A percentile compares a stretch with the other conserved stretches of the same genome.
phyloP scores from a whole-genome alignment of 192 early-diverging fungal species.

The Backusella psychrophila region DNA sequence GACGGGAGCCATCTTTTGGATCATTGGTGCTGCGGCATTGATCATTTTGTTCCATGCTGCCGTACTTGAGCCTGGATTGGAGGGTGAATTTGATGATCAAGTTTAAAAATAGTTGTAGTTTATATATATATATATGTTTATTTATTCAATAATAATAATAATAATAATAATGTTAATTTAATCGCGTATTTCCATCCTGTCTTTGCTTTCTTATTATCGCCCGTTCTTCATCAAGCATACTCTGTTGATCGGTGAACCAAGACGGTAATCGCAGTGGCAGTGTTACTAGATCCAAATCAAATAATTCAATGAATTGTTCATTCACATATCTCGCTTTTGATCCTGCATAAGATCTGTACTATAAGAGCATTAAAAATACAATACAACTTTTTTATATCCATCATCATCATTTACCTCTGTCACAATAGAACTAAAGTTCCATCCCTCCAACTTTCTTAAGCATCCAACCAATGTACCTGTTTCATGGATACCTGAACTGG shows the following conservation, averaged over 20 bases:
- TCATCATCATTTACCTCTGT: slow-evolving; percentile 68
- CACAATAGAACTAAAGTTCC: slow-evolving; percentile 97
- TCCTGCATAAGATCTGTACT: slow-evolving; percentile 92
- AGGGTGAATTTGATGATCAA: slow-evolving; percentile 44
- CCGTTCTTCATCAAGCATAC: slow-evolving; percentile 47
- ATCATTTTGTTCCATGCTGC: slow-evolving; percentile 56
- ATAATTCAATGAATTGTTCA: slow-evolving; percentile 96
- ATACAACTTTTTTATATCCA: background rate
- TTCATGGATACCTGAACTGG: slow-evolving; percentile 87
- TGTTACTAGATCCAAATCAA: slow-evolving; percentile 89
- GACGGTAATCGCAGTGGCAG: slow-evolving; percentile 71
- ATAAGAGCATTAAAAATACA: background rate
- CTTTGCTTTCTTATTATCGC: background rate
- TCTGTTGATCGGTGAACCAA: slow-evolving; percentile 78
- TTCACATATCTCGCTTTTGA: slow-evolving; percentile 83
- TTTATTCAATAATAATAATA: background rate
- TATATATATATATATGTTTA: background rate
- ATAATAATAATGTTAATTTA: background rate
- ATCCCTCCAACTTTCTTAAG: slow-evolving; percentile 86
- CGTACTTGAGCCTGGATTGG: slow-evolving; percentile 53
- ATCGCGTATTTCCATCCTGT: background rate
- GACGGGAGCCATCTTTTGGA: slow-evolving; percentile 57
- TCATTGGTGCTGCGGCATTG: slow-evolving; percentile 57
- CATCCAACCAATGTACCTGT: slow-evolving; percentile 94
- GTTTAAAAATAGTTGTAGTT: background rate